Percentiles rank a stretch among this genome's conserved stretches.
Conservation (phyloP, 495 filamentous ascomycete species). For the Penicillium paradoxum region DNA sequence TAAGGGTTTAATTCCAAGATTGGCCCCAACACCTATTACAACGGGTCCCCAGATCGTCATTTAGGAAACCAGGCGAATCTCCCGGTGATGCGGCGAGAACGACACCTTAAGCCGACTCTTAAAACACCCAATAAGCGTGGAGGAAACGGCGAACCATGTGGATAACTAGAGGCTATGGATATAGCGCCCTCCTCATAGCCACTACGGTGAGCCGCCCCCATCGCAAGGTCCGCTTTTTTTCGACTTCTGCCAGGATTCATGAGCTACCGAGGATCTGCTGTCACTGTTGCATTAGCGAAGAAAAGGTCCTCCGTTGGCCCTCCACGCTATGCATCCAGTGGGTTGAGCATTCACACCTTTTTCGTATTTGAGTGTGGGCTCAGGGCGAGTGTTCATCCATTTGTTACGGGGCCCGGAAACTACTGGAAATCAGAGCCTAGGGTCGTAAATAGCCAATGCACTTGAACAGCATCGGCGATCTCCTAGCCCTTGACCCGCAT, state of each 20-base stretch:
- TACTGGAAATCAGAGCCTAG: background rate
- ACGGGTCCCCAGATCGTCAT: slow-evolving; percentile 18
- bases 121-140: slow-evolving; percentile 12
- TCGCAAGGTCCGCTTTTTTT: slow-evolving; percentile 3
- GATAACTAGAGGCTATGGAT: slow-evolving; percentile 18
- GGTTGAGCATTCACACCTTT: background rate
- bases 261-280: background rate
- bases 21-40: background rate
- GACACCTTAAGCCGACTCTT: slow-evolving; percentile 1
- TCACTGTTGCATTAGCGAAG: background rate
- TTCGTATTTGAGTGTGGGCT: background rate
- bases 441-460: background rate
- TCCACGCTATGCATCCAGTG: background rate
- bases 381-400: background rate
- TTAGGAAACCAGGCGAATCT: slow-evolving; percentile 13
- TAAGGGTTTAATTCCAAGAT: background rate
- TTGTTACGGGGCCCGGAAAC: background rate
- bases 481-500: background rate
- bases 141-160: slow-evolving; percentile 20
- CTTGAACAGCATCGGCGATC: background rate
- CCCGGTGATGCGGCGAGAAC: slow-evolving; percentile 11
- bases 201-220: slow-evolving; percentile 3
- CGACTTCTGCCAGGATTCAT: background rate
- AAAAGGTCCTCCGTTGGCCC: background rate
- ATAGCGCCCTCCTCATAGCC: slow-evolving; percentile 14